These are phyloP conservation scores for Naegleria lovaniensis DNA, from an alignment of 208 protist genomes.

Conservation along the genomic window DNA sequence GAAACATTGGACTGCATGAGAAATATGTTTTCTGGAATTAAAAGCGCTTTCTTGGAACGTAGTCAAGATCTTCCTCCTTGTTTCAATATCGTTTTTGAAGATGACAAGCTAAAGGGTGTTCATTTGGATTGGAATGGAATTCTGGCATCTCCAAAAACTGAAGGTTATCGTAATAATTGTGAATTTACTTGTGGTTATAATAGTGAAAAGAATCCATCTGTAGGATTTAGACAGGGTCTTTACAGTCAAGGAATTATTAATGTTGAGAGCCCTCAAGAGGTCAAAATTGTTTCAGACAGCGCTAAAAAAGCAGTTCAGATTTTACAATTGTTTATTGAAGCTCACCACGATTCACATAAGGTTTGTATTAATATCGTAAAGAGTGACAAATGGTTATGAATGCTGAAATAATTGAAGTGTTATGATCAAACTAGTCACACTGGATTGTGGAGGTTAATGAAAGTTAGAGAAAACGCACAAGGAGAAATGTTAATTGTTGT, in stretches of 20 bases:
- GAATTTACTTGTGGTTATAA: slow-evolving; percentile 72
- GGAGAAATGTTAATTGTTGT: slow-evolving; percentile 35
- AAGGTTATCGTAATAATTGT: slow-evolving; percentile 83
- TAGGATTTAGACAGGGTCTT: slow-evolving; percentile 56
- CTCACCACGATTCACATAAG: slow-evolving; percentile 36
- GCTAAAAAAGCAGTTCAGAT: slow-evolving; percentile 52
- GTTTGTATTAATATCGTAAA: not conserved
- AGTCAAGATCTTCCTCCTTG: not conserved
- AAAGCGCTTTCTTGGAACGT: not conserved
- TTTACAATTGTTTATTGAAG: slow-evolving; percentile 45
- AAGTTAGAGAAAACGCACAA: slow-evolving; percentile 61
- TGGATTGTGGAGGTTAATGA: slow-evolving; percentile 79
- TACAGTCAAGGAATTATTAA: slow-evolving; percentile 49
- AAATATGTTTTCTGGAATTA: not conserved
- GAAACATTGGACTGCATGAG: not conserved
- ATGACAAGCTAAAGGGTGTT: not conserved
- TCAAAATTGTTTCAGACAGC: slow-evolving; percentile 37
- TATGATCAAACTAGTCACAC: slow-evolving; percentile 65
- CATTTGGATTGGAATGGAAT: slow-evolving; percentile 41
- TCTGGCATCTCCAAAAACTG: slow-evolving; percentile 55
- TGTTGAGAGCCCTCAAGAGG: not conserved
- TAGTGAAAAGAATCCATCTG: slow-evolving; percentile 23
- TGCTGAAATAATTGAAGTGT: slow-evolving; percentile 45
- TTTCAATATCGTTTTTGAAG: not conserved
- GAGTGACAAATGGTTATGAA: not conserved